Conservation (phyloP, 1,284 basidiomycete species). For the Macrocystidia cucumis region DNA sequence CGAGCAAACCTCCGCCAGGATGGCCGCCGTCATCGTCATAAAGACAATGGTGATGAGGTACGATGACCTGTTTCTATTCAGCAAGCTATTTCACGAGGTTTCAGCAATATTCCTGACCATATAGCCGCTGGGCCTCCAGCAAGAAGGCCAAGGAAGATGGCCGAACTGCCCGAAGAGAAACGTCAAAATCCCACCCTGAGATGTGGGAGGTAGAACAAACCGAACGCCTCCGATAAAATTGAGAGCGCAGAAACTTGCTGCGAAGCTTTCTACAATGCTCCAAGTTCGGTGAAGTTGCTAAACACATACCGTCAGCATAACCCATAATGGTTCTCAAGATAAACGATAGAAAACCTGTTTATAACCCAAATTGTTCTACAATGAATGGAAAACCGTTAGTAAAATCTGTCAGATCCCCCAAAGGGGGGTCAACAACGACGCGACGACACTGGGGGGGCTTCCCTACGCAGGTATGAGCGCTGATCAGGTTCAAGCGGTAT, state of each 20-base stretch:
- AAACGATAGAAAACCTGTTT: slow-evolving; percentile 52
- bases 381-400: slow-evolving; percentile 46
- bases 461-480: slow-evolving; percentile 94
- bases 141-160: slow-evolving; percentile 72
- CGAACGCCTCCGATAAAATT: slow-evolving; percentile 84
- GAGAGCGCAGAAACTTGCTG: slow-evolving; percentile 76
- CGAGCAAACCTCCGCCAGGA: slow-evolving; percentile 83
- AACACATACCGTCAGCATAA: slow-evolving; percentile 8
- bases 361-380: slow-evolving; percentile 74
- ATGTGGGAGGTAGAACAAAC: slow-evolving; percentile 25
- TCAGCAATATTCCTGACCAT: slow-evolving; percentile 35
- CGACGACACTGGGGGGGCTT: slow-evolving; percentile 72
- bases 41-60: slow-evolving; percentile 74
- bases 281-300: slow-evolving; percentile 80
- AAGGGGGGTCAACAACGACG: slow-evolving; percentile 27
- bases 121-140: slow-evolving; percentile 82
- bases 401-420: slow-evolving; percentile 26
- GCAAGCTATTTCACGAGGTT: slow-evolving; percentile 1
- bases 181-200: background rate
- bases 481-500: slow-evolving; percentile 95
- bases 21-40: slow-evolving; percentile 79
- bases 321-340: slow-evolving; percentile 4
- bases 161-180: slow-evolving; percentile 37
- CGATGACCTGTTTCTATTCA: slow-evolving; percentile 51
- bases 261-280: slow-evolving; percentile 76